phyloP scores from a whole-genome alignment of 306 rosid species.

The Myrica gale region DNA sequence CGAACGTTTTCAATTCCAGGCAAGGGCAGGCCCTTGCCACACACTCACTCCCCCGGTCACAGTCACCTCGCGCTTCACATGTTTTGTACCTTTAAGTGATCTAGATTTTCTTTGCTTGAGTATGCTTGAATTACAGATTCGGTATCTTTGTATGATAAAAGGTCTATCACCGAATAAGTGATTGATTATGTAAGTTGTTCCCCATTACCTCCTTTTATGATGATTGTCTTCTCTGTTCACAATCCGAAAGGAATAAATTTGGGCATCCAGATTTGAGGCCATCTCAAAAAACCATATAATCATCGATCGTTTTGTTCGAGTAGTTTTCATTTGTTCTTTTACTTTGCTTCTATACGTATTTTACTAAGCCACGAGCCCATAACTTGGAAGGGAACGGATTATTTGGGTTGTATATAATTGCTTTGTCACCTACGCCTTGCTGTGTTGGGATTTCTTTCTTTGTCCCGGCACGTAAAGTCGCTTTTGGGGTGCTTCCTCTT shows the following conservation, averaged over 20 bases:
- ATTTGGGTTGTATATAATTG: conserved; percentile 21
- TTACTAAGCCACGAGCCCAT: background rate
- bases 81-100: conserved; percentile 40
- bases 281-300: background rate
- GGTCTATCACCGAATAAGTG: background rate
- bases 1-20: conserved; percentile 42
- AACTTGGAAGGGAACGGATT: conserved; percentile 22
- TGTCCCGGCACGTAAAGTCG: conserved; percentile 27
- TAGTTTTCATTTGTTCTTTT: background rate
- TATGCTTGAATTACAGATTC: conserved; percentile 26
- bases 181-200: background rate
- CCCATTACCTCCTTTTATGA: background rate
- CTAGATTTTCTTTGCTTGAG: background rate
- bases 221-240: background rate
- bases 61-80: conserved; percentile 51
- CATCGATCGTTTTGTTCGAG: background rate
- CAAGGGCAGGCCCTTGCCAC: conserved; percentile 45
- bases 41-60: conserved; percentile 43
- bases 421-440: conserved; percentile 6
- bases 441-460: conserved; percentile 25
- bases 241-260: background rate
- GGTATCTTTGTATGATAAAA: conserved; percentile 9
- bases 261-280: background rate
- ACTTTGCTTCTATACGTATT: background rate
- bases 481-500: conserved; percentile 36